Evolutionary conservation across 805 yeast species (phyloP).

Genomic region (Hanseniaspora taiwanica): DNA sequence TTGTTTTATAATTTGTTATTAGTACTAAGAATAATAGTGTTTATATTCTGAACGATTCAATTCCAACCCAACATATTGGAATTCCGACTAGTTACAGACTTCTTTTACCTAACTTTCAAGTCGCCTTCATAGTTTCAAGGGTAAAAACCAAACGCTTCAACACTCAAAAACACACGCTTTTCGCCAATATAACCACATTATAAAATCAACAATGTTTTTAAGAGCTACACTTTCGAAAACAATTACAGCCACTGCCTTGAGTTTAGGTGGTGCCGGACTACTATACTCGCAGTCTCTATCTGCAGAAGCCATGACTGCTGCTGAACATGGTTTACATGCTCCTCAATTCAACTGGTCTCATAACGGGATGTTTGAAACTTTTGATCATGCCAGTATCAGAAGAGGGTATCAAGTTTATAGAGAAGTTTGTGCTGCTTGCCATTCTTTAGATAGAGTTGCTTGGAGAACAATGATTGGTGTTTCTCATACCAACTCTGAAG

Average conservation of each 20-base stretch:
- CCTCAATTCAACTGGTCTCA: constrained; percentile 92
- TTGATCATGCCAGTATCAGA: constrained; percentile 91
- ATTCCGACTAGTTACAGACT: no score
- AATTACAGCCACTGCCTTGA: constrained; percentile 38
- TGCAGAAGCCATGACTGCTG: constrained; percentile 94
- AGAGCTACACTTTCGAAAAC: constrained; percentile 5
- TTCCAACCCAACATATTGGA: no score
- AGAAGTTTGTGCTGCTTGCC: constrained; percentile 99
- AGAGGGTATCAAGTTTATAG: constrained; percentile 98
- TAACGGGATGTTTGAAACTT: constrained; percentile 78
- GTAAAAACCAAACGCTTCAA: no score
- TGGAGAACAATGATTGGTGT: constrained; percentile 99
- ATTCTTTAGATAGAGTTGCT: constrained; percentile 90
- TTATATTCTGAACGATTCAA: no score
- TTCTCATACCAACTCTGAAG: constrained; percentile 83
- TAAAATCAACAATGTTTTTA: constrained; percentile 3
- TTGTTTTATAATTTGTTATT: no score
- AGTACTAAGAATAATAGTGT: no score
- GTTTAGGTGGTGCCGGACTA: constrained; percentile 68
- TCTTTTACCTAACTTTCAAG: no score
- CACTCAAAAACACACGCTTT: background rate
- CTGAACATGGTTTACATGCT: constrained; percentile 97
- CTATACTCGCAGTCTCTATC: constrained; percentile 74
- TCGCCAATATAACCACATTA: background rate
- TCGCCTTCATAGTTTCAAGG: no score